Evolutionary conservation across 2,329 filamentous ascomycete species (phyloP).

Genomic region (Blastomyces emzantsi): DNA sequence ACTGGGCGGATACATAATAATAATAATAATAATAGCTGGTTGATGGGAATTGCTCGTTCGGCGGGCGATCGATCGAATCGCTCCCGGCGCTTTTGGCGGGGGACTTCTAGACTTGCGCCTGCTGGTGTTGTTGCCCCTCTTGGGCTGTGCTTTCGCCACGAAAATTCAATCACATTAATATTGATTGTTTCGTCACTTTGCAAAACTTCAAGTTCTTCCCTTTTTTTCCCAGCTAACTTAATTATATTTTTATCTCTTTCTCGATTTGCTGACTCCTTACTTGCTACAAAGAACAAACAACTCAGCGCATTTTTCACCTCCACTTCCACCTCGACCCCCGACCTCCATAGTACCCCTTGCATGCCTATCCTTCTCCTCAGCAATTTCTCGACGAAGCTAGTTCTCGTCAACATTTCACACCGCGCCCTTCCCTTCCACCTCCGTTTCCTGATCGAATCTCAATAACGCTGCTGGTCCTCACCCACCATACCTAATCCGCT

Average conservation of each 20-base stretch:
- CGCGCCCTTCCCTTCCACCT: not conserved
- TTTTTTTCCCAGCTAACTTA: not conserved
- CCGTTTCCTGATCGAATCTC: not conserved
- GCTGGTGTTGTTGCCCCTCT: not conserved
- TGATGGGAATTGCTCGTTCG: no score
- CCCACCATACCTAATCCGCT: not conserved
- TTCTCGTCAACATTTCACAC: not conserved
- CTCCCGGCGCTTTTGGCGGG: not conserved
- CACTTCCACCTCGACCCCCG: not conserved
- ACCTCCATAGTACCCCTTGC: not conserved
- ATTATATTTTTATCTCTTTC: no score
- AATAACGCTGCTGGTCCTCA: no score
- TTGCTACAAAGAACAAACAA: not conserved
- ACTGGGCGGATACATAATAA: no score
- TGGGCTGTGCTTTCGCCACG: slow-evolving; percentile 3
- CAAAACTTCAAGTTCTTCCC: not conserved
- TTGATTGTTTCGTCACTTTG: not conserved
- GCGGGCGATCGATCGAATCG: not conserved
- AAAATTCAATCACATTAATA: slow-evolving; percentile 7
- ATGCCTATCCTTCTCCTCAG: not conserved
- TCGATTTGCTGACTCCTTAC: not conserved
- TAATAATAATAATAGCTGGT: no score
- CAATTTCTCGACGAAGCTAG: not conserved
- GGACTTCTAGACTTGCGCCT: not conserved
- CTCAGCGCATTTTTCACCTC: not conserved